phyloP scores from a whole-genome alignment of 2,329 filamentous ascomycete species.

The Xylariales sp. region DNA sequence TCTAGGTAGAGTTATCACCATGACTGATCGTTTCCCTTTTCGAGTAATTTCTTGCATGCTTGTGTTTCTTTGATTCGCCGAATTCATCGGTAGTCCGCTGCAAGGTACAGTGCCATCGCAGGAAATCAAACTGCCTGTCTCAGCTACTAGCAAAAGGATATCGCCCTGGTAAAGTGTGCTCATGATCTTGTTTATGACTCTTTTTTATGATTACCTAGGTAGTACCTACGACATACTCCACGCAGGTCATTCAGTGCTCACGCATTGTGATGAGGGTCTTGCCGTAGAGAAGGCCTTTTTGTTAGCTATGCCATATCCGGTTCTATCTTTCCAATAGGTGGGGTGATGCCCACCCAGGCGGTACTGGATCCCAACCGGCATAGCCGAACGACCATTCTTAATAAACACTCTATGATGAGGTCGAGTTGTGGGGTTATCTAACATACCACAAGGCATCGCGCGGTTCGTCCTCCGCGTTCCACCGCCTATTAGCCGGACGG shows the following conservation, averaged over 20 bases:
- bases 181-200: too few species aligned
- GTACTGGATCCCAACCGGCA: not conserved
- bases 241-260: too few species aligned
- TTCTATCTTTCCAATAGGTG: not conserved
- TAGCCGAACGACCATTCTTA: not conserved
- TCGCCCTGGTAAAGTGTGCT: too few species aligned
- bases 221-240: too few species aligned
- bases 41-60: constrained; percentile 11
- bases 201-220: too few species aligned
- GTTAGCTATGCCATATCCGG: too few species aligned
- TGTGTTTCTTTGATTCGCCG: not conserved
- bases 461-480: not conserved
- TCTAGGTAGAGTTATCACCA: too few species aligned
- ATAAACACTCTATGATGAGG: not conserved
- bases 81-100: constrained; percentile 12
- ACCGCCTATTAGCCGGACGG: not conserved
- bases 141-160: too few species aligned
- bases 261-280: too few species aligned
- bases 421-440: constrained; percentile 3
- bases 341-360: not conserved
- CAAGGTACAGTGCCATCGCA: constrained; percentile 14
- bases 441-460: constrained; percentile 8
- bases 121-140: not conserved
- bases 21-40: constrained; percentile 21
- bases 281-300: too few species aligned